phyloP scores from a whole-genome alignment of 2,329 filamentous ascomycete genomes.

The Aureobasidium subglaciale region DNA sequence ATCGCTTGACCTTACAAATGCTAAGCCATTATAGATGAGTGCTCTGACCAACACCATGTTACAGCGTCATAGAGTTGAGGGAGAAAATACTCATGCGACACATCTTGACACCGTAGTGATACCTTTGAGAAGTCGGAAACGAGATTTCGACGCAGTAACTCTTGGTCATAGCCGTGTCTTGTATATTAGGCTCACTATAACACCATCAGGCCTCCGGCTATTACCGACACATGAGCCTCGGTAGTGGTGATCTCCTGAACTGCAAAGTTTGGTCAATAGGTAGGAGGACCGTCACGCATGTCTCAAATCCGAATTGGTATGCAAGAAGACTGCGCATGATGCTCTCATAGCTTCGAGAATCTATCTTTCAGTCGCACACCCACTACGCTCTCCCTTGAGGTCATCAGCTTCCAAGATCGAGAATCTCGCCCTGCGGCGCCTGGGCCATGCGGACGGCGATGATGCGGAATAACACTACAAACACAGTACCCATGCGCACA shows the following conservation, averaged over 20 bases:
- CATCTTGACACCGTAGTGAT: not conserved
- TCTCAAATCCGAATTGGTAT: not conserved
- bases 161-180: not conserved
- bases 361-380: not conserved
- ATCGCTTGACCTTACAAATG: too few species aligned
- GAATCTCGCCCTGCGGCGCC: not conserved
- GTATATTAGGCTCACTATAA: not conserved
- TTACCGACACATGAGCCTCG: not conserved
- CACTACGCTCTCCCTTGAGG: not conserved
- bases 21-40: not conserved
- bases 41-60: not conserved
- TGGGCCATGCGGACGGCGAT: slow-evolving; percentile 2
- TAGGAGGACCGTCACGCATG: not conserved
- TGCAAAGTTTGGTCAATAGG: not conserved
- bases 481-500: slow-evolving; percentile 1
- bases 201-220: not conserved
- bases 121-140: not conserved
- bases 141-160: not conserved
- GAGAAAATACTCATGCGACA: slow-evolving; percentile 2
- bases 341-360: not conserved
- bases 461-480: not conserved
- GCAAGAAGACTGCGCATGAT: not conserved
- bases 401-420: not conserved
- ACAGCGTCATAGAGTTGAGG: not conserved
- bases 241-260: not conserved